These are phyloP conservation scores for Schizophyllum amplum DNA, from an alignment of 1,284 basidiomycete species.

Conservation along the genomic window DNA sequence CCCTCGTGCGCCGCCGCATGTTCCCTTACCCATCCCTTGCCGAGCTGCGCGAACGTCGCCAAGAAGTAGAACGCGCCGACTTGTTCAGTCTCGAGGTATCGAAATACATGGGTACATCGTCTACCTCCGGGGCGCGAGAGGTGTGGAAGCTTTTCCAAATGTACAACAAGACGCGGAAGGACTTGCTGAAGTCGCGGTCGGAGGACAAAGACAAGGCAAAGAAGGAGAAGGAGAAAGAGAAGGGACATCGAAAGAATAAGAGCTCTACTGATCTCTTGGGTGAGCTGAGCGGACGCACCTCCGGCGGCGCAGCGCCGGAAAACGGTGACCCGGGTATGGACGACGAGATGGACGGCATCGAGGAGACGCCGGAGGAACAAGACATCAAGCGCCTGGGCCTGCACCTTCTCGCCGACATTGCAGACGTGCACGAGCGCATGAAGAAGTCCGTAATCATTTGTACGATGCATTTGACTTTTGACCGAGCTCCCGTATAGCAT, in stretches of 20 bases:
- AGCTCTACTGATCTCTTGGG: constrained; percentile 1
- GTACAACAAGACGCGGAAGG: constrained; percentile 25
- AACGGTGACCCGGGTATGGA: constrained; percentile 4
- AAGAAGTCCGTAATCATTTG: constrained; percentile 43
- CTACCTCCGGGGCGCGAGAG: constrained; percentile 41
- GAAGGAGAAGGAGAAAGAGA: constrained; percentile 8
- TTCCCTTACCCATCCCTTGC: constrained; percentile 46
- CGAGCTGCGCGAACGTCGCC: constrained; percentile 44
- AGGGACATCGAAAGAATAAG: neutral
- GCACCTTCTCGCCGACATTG: constrained; percentile 34
- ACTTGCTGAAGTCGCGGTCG: constrained; percentile 9
- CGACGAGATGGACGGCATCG: constrained; percentile 14
- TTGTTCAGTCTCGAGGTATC: constrained; percentile 44
- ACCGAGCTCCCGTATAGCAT: constrained; percentile 29
- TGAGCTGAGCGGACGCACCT: too few relatives aligned
- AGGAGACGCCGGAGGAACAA: constrained; percentile 29
- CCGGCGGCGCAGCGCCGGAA: too few relatives aligned
- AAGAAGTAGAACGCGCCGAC: constrained; percentile 38
- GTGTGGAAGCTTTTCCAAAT: constrained; percentile 43
- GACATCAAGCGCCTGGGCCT: constrained; percentile 38
- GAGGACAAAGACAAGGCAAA: constrained; percentile 18
- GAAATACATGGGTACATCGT: constrained; percentile 34
- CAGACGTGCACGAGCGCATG: constrained; percentile 58
- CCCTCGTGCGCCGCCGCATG: constrained; percentile 40
- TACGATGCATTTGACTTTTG: constrained; percentile 1